phyloP scores from a whole-genome alignment of 768 basidiomycete species.

The Lentinula sp. region DNA sequence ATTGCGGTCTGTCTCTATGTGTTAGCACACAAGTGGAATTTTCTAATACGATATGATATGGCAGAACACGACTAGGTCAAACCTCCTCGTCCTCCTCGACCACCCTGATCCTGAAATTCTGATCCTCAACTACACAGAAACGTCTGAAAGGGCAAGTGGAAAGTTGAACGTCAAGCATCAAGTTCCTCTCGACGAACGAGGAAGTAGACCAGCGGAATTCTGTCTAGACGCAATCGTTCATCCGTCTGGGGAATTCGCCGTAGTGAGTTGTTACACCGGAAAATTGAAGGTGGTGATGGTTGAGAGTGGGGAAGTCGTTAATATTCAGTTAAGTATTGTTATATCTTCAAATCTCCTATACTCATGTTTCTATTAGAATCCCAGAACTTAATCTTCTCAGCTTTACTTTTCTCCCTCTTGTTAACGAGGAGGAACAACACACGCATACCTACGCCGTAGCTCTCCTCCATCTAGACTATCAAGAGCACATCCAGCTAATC shows the following conservation, averaged over 20 bases:
- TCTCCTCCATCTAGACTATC: conserved; percentile 62
- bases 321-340: conserved; percentile 48
- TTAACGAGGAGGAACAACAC: conserved; percentile 22
- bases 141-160: conserved; percentile 22
- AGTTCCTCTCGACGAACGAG: conserved; percentile 50
- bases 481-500: conserved; percentile 55
- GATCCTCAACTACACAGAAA: conserved; percentile 46
- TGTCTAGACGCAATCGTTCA: conserved; percentile 66
- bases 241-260: conserved; percentile 50
- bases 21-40: no score
- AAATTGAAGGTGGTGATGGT: conserved; percentile 62
- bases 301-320: conserved; percentile 53
- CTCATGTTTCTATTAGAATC: conserved; percentile 30
- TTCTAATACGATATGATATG: no score
- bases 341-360: background rate
- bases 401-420: conserved; percentile 51
- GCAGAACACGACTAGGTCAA: conserved; percentile 18
- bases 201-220: conserved; percentile 61
- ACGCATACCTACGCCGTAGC: conserved; percentile 38
- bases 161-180: conserved; percentile 35
- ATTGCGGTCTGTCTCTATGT: no score
- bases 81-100: conserved; percentile 63
- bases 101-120: conserved; percentile 74
- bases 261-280: conserved; percentile 63
- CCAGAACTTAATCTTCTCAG: conserved; percentile 66